Evolutionary conservation across 129 eudicot species (phyloP).

Genomic region (Arctium minus): DNA sequence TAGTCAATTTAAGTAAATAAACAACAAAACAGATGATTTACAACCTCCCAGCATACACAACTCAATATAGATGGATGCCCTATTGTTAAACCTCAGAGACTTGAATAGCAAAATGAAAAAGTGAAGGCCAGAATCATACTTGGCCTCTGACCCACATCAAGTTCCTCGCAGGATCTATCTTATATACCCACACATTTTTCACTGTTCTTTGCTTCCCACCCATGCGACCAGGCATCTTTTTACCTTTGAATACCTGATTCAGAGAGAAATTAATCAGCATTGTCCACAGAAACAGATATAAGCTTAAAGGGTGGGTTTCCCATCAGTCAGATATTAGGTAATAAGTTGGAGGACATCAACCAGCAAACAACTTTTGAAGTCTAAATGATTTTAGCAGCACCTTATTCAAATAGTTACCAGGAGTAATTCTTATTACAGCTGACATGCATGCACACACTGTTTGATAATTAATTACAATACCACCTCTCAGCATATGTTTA

Average conservation of each 20-base stretch:
- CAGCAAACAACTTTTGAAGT: neutral
- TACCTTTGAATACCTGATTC: conserved; percentile 84
- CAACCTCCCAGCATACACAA: too few relatives aligned
- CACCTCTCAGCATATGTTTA: too few relatives aligned
- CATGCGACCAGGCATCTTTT: conserved; percentile 99
- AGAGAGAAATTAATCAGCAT: neutral
- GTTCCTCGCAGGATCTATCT: conserved; percentile 93
- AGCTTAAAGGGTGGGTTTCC: neutral
- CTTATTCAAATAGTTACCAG: neutral
- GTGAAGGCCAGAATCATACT: conserved; percentile 40
- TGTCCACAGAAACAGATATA: neutral
- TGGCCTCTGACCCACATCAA: conserved; percentile 97
- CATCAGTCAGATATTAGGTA: neutral
- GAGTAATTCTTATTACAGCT: too few relatives aligned
- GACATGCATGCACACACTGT: too few relatives aligned
- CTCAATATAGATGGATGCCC: too few relatives aligned
- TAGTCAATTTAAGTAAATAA: neutral
- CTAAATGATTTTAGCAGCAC: neutral
- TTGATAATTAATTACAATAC: too few relatives aligned
- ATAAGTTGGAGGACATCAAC: neutral
- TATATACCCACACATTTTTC: conserved; percentile 94
- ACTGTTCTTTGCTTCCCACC: conserved; percentile 87
- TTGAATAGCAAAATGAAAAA: neutral
- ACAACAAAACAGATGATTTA: neutral
- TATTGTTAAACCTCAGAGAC: too few relatives aligned